Evolutionary conservation across 192 early-diverging fungal species (phyloP), one percentile per base, ranked within the genome.

Genomic region (Blastocladiella britannica): DNA sequence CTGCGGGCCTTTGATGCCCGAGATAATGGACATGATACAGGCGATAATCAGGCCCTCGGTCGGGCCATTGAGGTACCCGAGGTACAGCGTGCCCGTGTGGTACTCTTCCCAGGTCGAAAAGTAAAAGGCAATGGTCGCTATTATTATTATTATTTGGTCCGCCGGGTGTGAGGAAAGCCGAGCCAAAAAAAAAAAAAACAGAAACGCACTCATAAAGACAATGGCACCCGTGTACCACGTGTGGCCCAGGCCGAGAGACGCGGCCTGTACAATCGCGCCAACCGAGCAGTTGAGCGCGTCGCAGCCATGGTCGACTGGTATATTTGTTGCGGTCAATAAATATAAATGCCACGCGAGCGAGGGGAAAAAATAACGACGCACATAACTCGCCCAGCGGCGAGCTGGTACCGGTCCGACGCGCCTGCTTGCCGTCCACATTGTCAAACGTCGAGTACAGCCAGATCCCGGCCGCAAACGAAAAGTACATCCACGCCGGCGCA

Each of bases 391-490:
- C 86, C 9, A 90, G 76, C 9, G 85, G 85, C 8, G 79, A 86
- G 5, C 77, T 80, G 22, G 72, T 75, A 56, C 82, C 82, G 22
- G 87, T 89, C 28, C 87, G 70, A 55, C 87, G 72, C 26, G 87
- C 87, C 69, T 89, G 87, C 63, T 80, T 81, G 37, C 87, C 87
- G 62, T 89, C 87, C 15, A 89, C 84, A 55, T 89, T 89, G 62
- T 89, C 87, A 72, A 89, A 87, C 54, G 87, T 89, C 57, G 84
- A 86, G 61, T 89, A 89, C 53, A 89, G 68, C 87, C 87, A 89
- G 60, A 89, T 67, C 51, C 85, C 83, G 27, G 79, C 70, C 1
- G 83, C 76, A 70, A 81, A 86, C 72, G 65, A 68, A 31, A 64
- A 68, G 61, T 73, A 75, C n/a, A 88, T 58, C 85, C 84, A 88